Evolutionary conservation across 768 basidiomycete species (phyloP), one percentile per base, ranked within the genome.

Genomic region (Suillus subalutaceus): DNA sequence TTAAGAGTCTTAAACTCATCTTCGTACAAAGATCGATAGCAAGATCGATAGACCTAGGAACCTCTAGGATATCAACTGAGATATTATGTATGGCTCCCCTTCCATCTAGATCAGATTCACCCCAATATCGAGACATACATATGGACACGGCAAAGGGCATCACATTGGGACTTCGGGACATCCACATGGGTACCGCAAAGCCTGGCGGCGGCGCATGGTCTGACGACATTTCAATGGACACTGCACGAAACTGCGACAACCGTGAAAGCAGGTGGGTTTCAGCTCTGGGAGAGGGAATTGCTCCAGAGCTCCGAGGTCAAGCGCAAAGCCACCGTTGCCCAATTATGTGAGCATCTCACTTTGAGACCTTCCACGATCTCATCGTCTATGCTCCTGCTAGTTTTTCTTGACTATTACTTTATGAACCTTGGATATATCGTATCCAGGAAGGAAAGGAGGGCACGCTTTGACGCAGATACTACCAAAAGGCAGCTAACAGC

Each of bases 361-460:
- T 48, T 65, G 32, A 65, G 30, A 59, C 16, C 58, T 59, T 26
- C 55, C 20, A 10, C 43, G 30, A 60, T 60, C 58, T 60, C 69
- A 69, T 68, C 40, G 40, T 57, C 30, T 23, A 16, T 66, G 65
- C 67, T 72, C 48, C 46, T 55, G 64, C 41, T 69, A 96, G 95
- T 93, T 82, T 98, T 98, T 80, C 86, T 97, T 61, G 97, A 99
- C 78, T 99, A 99, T 76, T 99, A 99, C 81, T 99, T 99, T 76
- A 94, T 98, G 75, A 86, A 89, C 1, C 85, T 99, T 44, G 94
- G 94, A 20, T 98, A 98, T 78, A 84, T 98, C 66, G 88, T 91
- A 9, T 79, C 90, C 23, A 88, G 97, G 32, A 96, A 94, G 75
- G 90, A 94, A 56, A 90, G 97, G 32, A 86, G 95, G 37, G 77